Evolutionary conservation across 345 rosid species (phyloP), one percentile per base, ranked within the genome.

Genomic region (Streptanthus diversifolius): DNA sequence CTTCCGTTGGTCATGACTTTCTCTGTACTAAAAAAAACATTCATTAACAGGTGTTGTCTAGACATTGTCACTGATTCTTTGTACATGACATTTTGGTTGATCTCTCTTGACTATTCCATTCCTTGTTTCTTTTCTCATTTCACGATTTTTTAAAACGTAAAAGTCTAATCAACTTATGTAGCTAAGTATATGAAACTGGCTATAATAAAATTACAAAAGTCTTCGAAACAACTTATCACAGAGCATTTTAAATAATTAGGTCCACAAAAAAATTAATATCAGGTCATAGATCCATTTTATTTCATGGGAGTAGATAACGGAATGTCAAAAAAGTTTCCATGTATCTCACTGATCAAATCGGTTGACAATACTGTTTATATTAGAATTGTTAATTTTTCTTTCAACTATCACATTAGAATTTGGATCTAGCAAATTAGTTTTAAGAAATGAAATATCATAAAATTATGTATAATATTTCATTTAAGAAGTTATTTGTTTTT

Each of bases 41-140:
- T 54, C 52, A 62, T 27, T 63, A 54, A 29, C 48, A 61, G 25
- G 35, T 53, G 56, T n/a, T 76, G 75, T 76, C 79, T 69, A 35
- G 74, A 43, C 64, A 43, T 25, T 76, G 79, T 76, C 79, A 69
- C 15, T 68, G 43, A 18, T 54, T 69, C 48, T 76, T 54, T 30
- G 24, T 62, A 76, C 79, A 75, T 44, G 24, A 53, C 54, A 52
- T 41, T 61, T 60, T 60, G 57, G 79, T 12, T 51, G 21, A 19
- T 57, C 17, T 37, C 15, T 66, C 22, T 58, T 1, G 54, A 48
- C 43, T 60, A 30, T 60, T 51, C 18, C 47, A 5, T 43, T 32
- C 2, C 29, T n/a, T 59, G 6, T 39, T 49, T 30, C 3, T 19
- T 12, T 45, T 29, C 29, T 15, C 5, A 14, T 12, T 45, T 33